Conservation (phyloP, 2,329 filamentous ascomycete genomes). For the Arthrobotrys pseudoclavata region DNA sequence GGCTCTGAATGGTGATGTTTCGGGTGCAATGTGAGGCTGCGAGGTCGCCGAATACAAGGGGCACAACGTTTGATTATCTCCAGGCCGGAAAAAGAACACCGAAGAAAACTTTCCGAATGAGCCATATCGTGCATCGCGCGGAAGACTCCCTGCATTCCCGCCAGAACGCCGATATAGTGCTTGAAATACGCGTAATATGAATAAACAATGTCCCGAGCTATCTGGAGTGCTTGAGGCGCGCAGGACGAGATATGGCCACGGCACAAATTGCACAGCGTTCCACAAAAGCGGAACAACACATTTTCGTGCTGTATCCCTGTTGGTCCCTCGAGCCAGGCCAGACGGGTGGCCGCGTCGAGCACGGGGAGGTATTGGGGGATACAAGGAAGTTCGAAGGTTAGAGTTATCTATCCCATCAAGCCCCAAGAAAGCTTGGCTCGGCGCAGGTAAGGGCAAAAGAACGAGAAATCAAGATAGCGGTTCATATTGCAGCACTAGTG, state of each 20-base stretch:
- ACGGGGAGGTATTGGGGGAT: too few relatives aligned
- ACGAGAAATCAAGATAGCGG: neutral
- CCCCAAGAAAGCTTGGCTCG: too few relatives aligned
- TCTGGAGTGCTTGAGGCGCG: slow-evolving; percentile 1
- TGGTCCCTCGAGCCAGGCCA: neutral
- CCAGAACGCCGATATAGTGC: slow-evolving; percentile 14
- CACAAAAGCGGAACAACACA: neutral
- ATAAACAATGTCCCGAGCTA: neutral
- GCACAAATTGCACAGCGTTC: neutral
- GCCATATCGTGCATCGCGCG: slow-evolving; percentile 3
- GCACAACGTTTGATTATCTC: slow-evolving; percentile 1
- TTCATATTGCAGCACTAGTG: neutral
- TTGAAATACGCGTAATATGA: neutral
- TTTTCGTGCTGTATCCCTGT: neutral
- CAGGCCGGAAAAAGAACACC: slow-evolving; percentile 2
- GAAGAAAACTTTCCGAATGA: neutral
- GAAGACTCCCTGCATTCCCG: neutral
- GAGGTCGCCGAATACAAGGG: slow-evolving; percentile 29
- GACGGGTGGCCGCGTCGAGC: too few relatives aligned
- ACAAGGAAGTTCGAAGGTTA: too few relatives aligned
- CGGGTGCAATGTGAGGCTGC: neutral
- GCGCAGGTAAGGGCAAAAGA: neutral
- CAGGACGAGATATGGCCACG: neutral
- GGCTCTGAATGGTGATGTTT: slow-evolving; percentile 4
- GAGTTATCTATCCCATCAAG: neutral